Base-by-base conservation (phyloP, 257 asterid genomes). In the Misopates orontium region DNA sequence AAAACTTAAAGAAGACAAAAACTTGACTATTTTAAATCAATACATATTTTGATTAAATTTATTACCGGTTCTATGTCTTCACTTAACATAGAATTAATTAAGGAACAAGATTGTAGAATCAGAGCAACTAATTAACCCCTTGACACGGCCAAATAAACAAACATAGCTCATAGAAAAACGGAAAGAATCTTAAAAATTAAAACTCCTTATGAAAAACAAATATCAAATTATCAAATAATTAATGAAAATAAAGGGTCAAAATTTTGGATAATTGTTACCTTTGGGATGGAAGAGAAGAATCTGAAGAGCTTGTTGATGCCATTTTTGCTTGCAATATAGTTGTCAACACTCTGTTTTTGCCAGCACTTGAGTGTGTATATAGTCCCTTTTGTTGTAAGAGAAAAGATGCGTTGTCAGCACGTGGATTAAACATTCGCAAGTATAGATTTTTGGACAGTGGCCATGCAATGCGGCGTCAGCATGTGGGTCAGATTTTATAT, bases 211-310 rank as follows among this genome's bases (percentile, higher is more conserved):
- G 23, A 17, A 32, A 16, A 5, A 39, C 15, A 66, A 36, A 16
- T 52, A 36, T 9, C 5, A 36, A 36, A 31, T 9, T 6, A 31
- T 0, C 47, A 32, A 20, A 22, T 24, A 68, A 19, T 17, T n/a
- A 47, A 52, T 17, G 7, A 64, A 52, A 60, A 42, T 61, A 9
- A 15, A 22, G 15, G n/a, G n/a, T n/a, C n/a, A n/a, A 4, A 36
- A 44, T 12, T 42, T n/a, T n/a, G n/a, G 44, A 45, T 22, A 5
- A 60, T 62, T n/a, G n/a, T n/a, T 71, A 75, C 83, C 83, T 75
- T 55, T 64, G 79, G 17, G 44, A 5, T 13, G 71, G 78, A 22
- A 68, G 80, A 40, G 68, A 17, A 36, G 63, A 65, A 39, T 54
- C 64, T 22, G 7, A 55, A 71, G 75, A 62, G 58, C 63, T 71